Base-by-base conservation (phyloP, 2,329 filamentous ascomycete species). In the Ophiostoma ulmi region DNA sequence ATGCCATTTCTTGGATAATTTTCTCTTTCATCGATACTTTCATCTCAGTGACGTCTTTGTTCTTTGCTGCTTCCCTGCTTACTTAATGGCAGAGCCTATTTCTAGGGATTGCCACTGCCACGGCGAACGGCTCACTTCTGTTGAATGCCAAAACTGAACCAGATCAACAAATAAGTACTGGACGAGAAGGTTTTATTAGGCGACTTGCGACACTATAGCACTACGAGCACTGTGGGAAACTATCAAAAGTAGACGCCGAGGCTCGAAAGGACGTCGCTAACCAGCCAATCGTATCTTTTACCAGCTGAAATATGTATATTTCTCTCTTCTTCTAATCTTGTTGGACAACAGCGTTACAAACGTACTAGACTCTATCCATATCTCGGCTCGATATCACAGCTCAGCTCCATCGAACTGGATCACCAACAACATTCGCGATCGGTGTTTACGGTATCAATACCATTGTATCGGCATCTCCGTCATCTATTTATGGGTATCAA, bases 91-190 rank as follows among this genome's bases (percentile, higher is more conserved):
- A 44, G 7, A 5, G 14, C 41, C 17, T 7, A 48, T 48, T 20
- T 48, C 20, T 20, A 48, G 44, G 44, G 44, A 48, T 48, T 20
- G 17, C 14, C 31, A 31, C 31, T 31, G 31, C 31, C 31, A 31
- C 31, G 31, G 31, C 1, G 3, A 17, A 44, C 39, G 39, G 39
- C 39, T 44, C 39, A 8, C 39, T 44, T 44, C 17, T 31, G 10
- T 10, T 22, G 48, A 11, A 55, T n/a, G 8, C 20, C n/a, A 5
- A 14, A 17, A 48, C 5, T 48, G 20, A 17, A 48, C 44, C 44
- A 14, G 52, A 31, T 58, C 52, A 58, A 22, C 52, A 58, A 58
- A n/a, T 48, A 48, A 58, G 52, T 58, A 58, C 52, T 26, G 22
- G 44, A 11, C 8, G 11, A 39, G 8, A 39, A 39, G 6, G 11